A percentile compares a stretch with the other conserved stretches of the same genome.
Evolutionary conservation across 352 stramenopile species (phyloP).

Genomic region (Globisporangium paroecandrum): DNA sequence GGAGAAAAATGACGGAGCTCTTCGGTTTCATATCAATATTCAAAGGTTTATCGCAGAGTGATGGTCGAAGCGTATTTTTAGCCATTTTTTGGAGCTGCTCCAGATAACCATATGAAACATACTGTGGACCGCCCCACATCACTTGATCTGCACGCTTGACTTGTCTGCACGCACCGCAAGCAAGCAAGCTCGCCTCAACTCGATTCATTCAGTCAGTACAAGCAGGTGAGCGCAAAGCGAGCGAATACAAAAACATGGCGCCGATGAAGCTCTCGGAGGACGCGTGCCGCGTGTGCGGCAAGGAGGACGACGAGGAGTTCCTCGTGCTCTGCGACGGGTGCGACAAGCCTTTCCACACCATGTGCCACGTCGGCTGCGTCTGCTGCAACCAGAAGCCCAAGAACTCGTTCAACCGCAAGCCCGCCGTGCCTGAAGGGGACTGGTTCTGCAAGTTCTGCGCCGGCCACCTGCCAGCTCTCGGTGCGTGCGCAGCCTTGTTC

Average conservation of each 20-base stretch:
- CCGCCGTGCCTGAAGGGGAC: slow-evolving; percentile 71
- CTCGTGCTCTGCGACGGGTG: slow-evolving; percentile 81
- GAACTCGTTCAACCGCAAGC: slow-evolving; percentile 75
- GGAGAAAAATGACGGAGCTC: not conserved
- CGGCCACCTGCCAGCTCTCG: slow-evolving; percentile 45
- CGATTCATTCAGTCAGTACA: slow-evolving; percentile 1
- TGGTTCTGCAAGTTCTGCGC: slow-evolving; percentile 88
- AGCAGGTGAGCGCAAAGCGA: not conserved
- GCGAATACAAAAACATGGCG: slow-evolving; percentile 8
- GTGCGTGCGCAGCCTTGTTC: slow-evolving; percentile 21
- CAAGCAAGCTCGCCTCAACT: not conserved
- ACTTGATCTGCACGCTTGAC: not conserved
- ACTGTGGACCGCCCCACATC: not conserved
- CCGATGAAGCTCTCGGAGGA: slow-evolving; percentile 45
- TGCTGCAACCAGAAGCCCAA: slow-evolving; percentile 77
- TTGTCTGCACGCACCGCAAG: not conserved
- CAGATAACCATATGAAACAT: not conserved
- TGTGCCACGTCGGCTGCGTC: slow-evolving; percentile 68
- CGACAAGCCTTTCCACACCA: slow-evolving; percentile 71
- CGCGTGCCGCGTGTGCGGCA: slow-evolving; percentile 77
- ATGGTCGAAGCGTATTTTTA: slow-evolving; percentile 2
- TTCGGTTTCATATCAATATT: not conserved
- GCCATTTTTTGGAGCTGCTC: not conserved
- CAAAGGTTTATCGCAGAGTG: not conserved
- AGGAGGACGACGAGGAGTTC: slow-evolving; percentile 71